Evolutionary conservation across 1,284 basidiomycete genomes (phyloP), one percentile per base, ranked within the genome.

Genomic region (Puccinia triticina): DNA sequence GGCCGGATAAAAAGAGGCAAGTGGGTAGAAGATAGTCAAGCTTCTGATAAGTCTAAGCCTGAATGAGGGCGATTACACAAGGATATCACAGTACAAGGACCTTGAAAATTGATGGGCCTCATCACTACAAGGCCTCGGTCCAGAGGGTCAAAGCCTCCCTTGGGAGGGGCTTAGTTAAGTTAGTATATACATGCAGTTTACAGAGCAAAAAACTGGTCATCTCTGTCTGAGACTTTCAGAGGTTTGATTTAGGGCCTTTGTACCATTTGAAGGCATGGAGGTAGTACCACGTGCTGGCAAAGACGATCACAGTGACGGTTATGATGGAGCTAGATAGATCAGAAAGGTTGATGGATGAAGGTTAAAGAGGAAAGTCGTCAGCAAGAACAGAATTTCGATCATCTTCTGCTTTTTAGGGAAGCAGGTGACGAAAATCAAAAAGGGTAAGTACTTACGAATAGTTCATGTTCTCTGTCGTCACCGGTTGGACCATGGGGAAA

Each of bases 381-480:
- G 21, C 23, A 71, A 40, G 40, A 43, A n/a, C n/a, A n/a, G n/a
- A n/a, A n/a, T n/a, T n/a, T n/a, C n/a, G n/a, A n/a, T n/a, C n/a
- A n/a, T n/a, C n/a, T n/a, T n/a, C n/a, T n/a, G 32, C 21, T 23
- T 59, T n/a, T 1, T 11, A 32, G 43, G 69, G n/a, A 14, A 29
- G 48, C 53, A 50, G 37, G 26, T 67, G n/a, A 50, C 7, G 2
- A 18, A 72, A 48, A 12, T 43, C 8, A 10, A 46, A 11, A 48
- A 71, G 26, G 11, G 43, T 1, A 29, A 26, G n/a, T 46, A 59
- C 75, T 18, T 23, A 77, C 75, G 75, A 77, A 29, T 67, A 77
- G 86, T 94, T 94, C 93, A 94, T 93, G 84, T 91, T 93, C 46
- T 82, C 64, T 26, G 88, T 85, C 12, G 91, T 92, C 34, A 93